Evolutionary conservation across 768 basidiomycete species (phyloP), one percentile per base, ranked within the genome.

Genomic region (Phanerochaete sordida): DNA sequence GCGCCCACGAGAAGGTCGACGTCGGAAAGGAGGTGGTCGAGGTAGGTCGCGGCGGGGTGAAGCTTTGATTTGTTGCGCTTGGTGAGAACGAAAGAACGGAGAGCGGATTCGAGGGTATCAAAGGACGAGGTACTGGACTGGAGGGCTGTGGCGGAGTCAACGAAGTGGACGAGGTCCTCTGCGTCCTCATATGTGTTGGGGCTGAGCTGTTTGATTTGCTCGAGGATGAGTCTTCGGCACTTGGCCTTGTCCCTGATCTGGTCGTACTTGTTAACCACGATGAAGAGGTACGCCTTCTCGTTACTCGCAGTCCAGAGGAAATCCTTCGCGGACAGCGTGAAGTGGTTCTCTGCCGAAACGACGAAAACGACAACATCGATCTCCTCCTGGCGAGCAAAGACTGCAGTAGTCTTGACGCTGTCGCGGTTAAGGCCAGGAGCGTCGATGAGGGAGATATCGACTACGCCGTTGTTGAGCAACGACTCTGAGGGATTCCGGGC

Each of bases 311-410:
- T 93, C 78, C 78, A 83, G 49, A 99, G 81, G 81, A 99, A 98
- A 72, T 98, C 95, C 71, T 90, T 92, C 15, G 94, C 90, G 3
- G 94, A 96, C 21, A 95, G 82, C 0, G 97, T 99, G 73, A 99
- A 96, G 78, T 98, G 96, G 74, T 99, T 98, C 77, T 97, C 95
- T 3, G 97, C 94, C 0, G 92, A 94, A 52, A 97, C 95, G 65
- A 98, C 95, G 72, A 98, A 99, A 58, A 99, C 96, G 59, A 99
- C 85, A 24, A 99, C 96, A 71, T 99, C 97, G 47, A 99, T 98
- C 75, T 98, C 95, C 69, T 95, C 91, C 73, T 98, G 97, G 19
- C 94, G 91, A 33, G 95, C 85, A 66, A 99, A 98, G 53, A 97
- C 79, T 7, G 93, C 92, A 2, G 96, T 99, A 1, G 97, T 99